Evolutionary conservation across 2,329 filamentous ascomycete genomes (phyloP).

Genomic region (Bertia moriformis): DNA sequence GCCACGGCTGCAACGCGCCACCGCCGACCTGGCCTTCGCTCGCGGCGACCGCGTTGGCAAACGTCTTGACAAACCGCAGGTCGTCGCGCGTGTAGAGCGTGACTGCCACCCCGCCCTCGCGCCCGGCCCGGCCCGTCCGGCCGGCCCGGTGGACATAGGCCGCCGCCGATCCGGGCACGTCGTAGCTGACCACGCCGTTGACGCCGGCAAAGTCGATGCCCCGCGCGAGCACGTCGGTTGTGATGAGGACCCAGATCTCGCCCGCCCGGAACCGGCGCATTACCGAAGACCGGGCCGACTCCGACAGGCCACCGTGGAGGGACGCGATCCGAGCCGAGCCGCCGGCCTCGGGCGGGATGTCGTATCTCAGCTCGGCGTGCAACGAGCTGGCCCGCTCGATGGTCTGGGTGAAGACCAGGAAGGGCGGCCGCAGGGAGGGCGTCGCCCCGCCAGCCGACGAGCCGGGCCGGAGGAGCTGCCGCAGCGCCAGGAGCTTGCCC

Average conservation of each 20-base stretch:
- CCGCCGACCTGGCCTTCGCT: constrained; percentile 58
- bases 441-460: constrained; percentile 40
- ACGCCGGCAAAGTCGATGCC: constrained; percentile 91
- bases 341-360: constrained; percentile 79
- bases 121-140: constrained; percentile 74
- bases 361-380: constrained; percentile 80
- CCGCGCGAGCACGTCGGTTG: constrained; percentile 80
- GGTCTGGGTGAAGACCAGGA: constrained; percentile 91
- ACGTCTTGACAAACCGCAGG: constrained; percentile 72
- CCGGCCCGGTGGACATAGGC: constrained; percentile 89
- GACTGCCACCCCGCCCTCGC: constrained; percentile 75
- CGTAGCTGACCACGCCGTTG: constrained; percentile 94
- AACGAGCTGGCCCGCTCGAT: constrained; percentile 80
- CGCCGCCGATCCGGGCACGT: constrained; percentile 77
- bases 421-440: constrained; percentile 69
- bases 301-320: constrained; percentile 73
- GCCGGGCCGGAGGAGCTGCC: constrained; percentile 78
- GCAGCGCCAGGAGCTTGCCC: constrained; percentile 81
- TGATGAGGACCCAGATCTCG: constrained; percentile 92
- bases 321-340: constrained; percentile 75
- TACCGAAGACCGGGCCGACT: constrained; percentile 59
- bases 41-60: constrained; percentile 80
- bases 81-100: constrained; percentile 95
- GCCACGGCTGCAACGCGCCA: constrained; percentile 63
- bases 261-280: constrained; percentile 84